phyloP scores from a whole-genome alignment of 2,329 filamentous ascomycete genomes.

The Alternaria brassicicola region DNA sequence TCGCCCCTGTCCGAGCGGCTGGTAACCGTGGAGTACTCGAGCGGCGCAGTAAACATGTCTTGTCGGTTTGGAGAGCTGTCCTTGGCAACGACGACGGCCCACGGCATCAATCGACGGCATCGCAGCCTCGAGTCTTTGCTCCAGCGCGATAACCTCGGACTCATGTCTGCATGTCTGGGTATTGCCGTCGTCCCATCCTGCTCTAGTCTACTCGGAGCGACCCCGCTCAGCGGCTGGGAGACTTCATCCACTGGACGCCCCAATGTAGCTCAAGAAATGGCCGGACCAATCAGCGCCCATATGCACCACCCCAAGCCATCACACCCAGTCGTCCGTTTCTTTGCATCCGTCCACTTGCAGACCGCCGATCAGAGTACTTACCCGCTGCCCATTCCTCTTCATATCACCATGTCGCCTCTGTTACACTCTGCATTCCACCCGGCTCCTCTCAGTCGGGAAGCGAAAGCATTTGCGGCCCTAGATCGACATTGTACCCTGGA shows the following conservation, averaged over 20 bases:
- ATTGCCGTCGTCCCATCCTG: conserved; percentile 8
- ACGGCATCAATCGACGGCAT: background rate
- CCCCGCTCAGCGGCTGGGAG: conserved; percentile 45
- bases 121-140: background rate
- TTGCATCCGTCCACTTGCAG: conserved; percentile 36
- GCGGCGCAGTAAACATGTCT: conserved; percentile 22
- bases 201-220: conserved; percentile 20
- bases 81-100: no score
- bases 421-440: conserved; percentile 30
- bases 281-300: conserved; percentile 38
- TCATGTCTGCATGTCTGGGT: conserved; percentile 7
- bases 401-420: conserved; percentile 38
- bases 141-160: background rate
- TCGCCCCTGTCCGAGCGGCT: conserved; percentile 6
- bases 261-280: conserved; percentile 32
- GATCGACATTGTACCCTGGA: conserved; percentile 19
- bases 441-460: conserved; percentile 31
- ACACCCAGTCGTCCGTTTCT: conserved; percentile 27
- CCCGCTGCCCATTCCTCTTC: conserved; percentile 26
- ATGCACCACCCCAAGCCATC: conserved; percentile 26
- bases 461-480: conserved; percentile 15
- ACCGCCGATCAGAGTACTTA: conserved; percentile 28
- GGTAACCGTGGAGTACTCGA: conserved; percentile 8
- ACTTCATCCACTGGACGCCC: conserved; percentile 40
- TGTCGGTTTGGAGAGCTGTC: no score